Conservation (phyloP, 495 filamentous ascomycete species). For the Aspergillus bertholletiae region DNA sequence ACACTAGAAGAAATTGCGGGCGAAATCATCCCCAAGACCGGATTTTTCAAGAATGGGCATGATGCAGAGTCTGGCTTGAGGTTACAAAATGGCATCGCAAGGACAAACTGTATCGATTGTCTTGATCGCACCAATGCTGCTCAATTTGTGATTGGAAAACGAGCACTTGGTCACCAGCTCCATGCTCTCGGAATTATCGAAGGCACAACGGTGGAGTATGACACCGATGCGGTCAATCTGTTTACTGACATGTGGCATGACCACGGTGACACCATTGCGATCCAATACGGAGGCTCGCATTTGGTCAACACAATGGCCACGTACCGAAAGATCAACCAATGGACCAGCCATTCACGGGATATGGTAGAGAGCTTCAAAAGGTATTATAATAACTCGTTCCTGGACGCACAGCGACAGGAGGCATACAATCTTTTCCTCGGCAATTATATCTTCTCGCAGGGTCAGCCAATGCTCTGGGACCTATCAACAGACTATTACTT, state of each 20-base stretch:
- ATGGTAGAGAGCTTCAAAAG: constrained; percentile 99
- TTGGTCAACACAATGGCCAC: constrained; percentile 99
- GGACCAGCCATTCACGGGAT: constrained; percentile 94
- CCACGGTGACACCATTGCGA: constrained; percentile 94
- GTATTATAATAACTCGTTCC: constrained; percentile 98
- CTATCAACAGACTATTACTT: constrained; percentile 94
- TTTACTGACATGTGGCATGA: constrained; percentile 96
- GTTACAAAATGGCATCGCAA: constrained; percentile 88
- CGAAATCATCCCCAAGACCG: constrained; percentile 76
- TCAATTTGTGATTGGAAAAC: constrained; percentile 97
- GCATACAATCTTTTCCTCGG: constrained; percentile 97
- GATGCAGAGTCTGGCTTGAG: constrained; percentile 56
- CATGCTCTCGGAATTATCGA: constrained; percentile 87
- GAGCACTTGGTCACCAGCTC: constrained; percentile 86
- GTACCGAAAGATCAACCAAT: constrained; percentile 97
- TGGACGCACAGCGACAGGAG: constrained; percentile 94
- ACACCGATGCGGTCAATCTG: constrained; percentile 90
- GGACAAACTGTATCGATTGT: constrained; percentile 98
- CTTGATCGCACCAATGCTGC: constrained; percentile 95
- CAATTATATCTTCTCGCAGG: constrained; percentile 89
- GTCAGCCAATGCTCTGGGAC: constrained; percentile 97
- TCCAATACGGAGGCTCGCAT: constrained; percentile 96
- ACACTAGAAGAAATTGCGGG: constrained; percentile 87
- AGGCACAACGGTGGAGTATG: constrained; percentile 78
- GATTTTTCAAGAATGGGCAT: constrained; percentile 92